Percentiles rank a stretch among this genome's conserved stretches.
Evolutionary conservation across 208 protist species (phyloP).

Genomic region (Leishmania gerbilli): DNA sequence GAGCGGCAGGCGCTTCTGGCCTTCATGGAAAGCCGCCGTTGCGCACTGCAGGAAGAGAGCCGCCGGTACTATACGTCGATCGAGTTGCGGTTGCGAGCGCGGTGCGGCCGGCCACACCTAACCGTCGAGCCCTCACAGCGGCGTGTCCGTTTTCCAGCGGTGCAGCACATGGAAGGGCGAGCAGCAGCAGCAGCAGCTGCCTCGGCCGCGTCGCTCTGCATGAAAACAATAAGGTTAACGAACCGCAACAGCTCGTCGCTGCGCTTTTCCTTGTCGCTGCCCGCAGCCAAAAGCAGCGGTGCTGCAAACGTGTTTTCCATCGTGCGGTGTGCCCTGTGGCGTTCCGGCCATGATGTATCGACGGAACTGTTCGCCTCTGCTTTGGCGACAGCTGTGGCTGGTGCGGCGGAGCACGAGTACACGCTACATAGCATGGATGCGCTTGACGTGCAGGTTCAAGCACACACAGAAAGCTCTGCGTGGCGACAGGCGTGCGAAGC

Average conservation of each 20-base stretch:
- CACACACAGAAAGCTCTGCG: slow-evolving; percentile 20
- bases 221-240: slow-evolving; percentile 71
- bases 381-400: not conserved
- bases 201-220: slow-evolving; percentile 28
- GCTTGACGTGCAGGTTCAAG: slow-evolving; percentile 54
- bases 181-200: not conserved
- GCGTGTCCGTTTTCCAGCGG: slow-evolving; percentile 45
- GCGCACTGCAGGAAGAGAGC: slow-evolving; percentile 50
- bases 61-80: slow-evolving; percentile 72
- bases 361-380: slow-evolving; percentile 5
- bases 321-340: slow-evolving; percentile 22
- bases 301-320: slow-evolving; percentile 17
- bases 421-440: slow-evolving; percentile 60
- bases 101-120: slow-evolving; percentile 70
- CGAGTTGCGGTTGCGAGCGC: slow-evolving; percentile 78
- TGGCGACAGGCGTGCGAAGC: slow-evolving; percentile 13
- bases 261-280: slow-evolving; percentile 58
- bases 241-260: slow-evolving; percentile 80
- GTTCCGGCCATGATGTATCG: slow-evolving; percentile 22
- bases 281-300: not conserved
- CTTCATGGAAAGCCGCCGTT: slow-evolving; percentile 58
- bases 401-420: slow-evolving; percentile 37
- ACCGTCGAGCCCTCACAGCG: slow-evolving; percentile 69
- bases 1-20: slow-evolving; percentile 65
- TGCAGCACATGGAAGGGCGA: slow-evolving; percentile 20